A percentile compares a stretch with the other conserved stretches of the same genome.
These are phyloP conservation scores for Blumeria hordei DNA, from an alignment of 2,329 filamentous ascomycete genomes.

Conservation along the genomic window DNA sequence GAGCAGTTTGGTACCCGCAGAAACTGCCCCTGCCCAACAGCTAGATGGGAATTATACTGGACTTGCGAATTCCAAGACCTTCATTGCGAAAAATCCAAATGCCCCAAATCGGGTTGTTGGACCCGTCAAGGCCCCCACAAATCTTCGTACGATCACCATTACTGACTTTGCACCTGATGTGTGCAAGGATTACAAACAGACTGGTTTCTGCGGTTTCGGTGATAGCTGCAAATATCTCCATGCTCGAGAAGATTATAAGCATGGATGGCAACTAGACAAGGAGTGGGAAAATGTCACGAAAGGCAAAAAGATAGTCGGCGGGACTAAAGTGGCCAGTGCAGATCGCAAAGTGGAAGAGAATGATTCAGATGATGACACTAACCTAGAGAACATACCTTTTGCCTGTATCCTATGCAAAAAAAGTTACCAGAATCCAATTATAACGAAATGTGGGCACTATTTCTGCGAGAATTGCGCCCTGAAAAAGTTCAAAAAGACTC, in stretches of 20 bases:
- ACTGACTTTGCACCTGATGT: slow-evolving; percentile 83
- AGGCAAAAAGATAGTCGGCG: slow-evolving; percentile 35
- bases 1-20: slow-evolving; percentile 33
- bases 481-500: slow-evolving; percentile 65
- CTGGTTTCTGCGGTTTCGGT: slow-evolving; percentile 23
- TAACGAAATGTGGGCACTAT: slow-evolving; percentile 86
- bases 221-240: slow-evolving; percentile 58
- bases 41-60: slow-evolving; percentile 55
- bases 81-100: slow-evolving; percentile 62
- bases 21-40: slow-evolving; percentile 16
- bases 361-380: slow-evolving; percentile 18
- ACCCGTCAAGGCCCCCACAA: slow-evolving; percentile 68
- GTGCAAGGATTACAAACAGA: slow-evolving; percentile 84
- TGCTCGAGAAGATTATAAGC: slow-evolving; percentile 54
- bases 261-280: slow-evolving; percentile 83
- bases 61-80: slow-evolving; percentile 40
- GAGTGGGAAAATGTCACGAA: slow-evolving; percentile 80
- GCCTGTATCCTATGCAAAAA: slow-evolving; percentile 16
- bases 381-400: slow-evolving; percentile 15
- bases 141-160: slow-evolving; percentile 72
- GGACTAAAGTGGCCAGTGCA: slow-evolving; percentile 21
- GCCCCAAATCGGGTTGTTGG: slow-evolving; percentile 48
- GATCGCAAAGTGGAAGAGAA: slow-evolving; percentile 17
- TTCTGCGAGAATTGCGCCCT: slow-evolving; percentile 85
- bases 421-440: slow-evolving; percentile 36